Base-by-base conservation (phyloP, 257 asterid genomes). In the Penstemon davidsonii region DNA sequence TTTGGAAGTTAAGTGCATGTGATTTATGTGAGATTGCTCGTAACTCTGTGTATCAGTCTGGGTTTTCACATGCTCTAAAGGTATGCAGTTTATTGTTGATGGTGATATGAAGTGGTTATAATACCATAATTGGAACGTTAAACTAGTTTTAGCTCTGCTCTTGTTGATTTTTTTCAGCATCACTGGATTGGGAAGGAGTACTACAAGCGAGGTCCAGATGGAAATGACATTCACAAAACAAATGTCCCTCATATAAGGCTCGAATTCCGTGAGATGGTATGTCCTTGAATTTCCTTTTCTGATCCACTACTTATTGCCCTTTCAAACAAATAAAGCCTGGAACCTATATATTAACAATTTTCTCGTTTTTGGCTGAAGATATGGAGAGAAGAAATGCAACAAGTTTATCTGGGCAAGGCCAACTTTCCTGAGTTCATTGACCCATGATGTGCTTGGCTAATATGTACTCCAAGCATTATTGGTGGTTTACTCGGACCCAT, bases 1-100 rank as follows among this genome's bases (percentile, higher is more conserved):
- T 92, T 8, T 92, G 98, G 98, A 92, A 92, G 84, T 75, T 92
- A 64, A 92, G 96, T 75, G 76, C 98, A 5, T 92, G 98, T 38
- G 97, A 92, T 81, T 72, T 92, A 68, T 92, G 97, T 80, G 98
- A 92, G 92, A 90, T 92, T 67, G 98, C 98, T 71, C 95, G 96
- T 69, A 92, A 92, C 80, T 92, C 98, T 5, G 98, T 92, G 15
- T 88, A 86, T 72, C 98, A 92, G 76, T 90, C 98, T 42, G 98
- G 97, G 59, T 92, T 92, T 74, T 92, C 98, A 0, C 96, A 92
- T 76, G 96, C 93, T 59, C 75, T 85, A 39, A 92, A 88, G 98
- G 98, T 90, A 76, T 40, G 76, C 69, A 11, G 49, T 39, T 45
- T 45, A 15, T 43, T 68, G 25, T 10, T 62, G 36, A 39, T 49